These are phyloP conservation scores for Rhizophagus clarus DNA, from an alignment of 192 early-diverging fungal genomes.

Conservation along the genomic window DNA sequence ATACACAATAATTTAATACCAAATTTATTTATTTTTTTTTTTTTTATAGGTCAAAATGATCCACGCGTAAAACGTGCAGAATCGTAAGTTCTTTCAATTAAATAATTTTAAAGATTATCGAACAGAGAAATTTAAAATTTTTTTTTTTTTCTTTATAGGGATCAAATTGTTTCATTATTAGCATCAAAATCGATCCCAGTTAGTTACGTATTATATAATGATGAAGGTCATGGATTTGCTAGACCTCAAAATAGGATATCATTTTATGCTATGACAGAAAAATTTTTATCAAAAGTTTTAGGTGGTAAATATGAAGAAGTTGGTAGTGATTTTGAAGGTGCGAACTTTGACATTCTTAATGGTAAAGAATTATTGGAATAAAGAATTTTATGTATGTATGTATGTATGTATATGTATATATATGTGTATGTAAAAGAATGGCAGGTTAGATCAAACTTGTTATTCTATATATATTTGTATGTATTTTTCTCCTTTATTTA, in stretches of 20 bases:
- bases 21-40: too few relatives aligned
- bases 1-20: too few relatives aligned
- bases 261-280: constrained; percentile 39
- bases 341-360: too few relatives aligned
- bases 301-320: constrained; percentile 31
- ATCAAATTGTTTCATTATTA: constrained; percentile 45
- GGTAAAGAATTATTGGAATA: too few relatives aligned
- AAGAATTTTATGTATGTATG: too few relatives aligned
- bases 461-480: too few relatives aligned
- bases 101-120: too few relatives aligned
- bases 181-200: constrained; percentile 36
- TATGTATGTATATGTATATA: too few relatives aligned
- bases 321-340: constrained; percentile 28
- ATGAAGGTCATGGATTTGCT: constrained; percentile 48
- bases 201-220: constrained; percentile 41
- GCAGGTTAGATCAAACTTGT: too few relatives aligned
- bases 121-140: too few relatives aligned
- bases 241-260: constrained; percentile 43
- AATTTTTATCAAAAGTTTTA: constrained; percentile 39
- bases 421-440: too few relatives aligned
- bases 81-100: constrained; percentile 7
- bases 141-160: not conserved
- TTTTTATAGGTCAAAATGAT: constrained; percentile 28
- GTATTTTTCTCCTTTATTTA: too few relatives aligned
- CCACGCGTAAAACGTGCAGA: constrained; percentile 48